Base-by-base conservation (phyloP, 2,329 filamentous ascomycete genomes). In the Phyllosticta capitalensis region DNA sequence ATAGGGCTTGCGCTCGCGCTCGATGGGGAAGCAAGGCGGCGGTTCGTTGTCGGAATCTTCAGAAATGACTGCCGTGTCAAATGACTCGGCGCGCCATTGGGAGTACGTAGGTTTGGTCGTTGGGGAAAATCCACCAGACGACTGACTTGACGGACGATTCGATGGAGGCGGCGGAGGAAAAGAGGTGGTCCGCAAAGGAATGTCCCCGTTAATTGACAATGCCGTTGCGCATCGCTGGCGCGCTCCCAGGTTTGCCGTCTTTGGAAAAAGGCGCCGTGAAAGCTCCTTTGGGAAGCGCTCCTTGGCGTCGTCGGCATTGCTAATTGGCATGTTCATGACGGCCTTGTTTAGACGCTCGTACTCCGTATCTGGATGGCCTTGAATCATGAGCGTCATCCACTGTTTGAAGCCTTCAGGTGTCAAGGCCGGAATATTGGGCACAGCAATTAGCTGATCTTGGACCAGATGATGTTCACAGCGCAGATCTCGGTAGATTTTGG, bases 211-310 rank as follows among this genome's bases (percentile, higher is more conserved):
- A 64, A 79, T 76, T 28, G 77, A 76, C 19, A 92, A 76, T 1
- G 82, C 80, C 51, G 81, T 78, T 19, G 85, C 81, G 9, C 92
- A 74, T 20, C 83, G 74, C 62, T 85, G 81, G 59, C 83, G 81
- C 0, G 82, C 76, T 30, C 81, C 75, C 0, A 79, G 66, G 64
- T 90, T 83, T 0, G 81, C 77, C 7, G 72, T 71, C 0, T 76
- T 75, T 0, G 90, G 90, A 48, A 95, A 82, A 3, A 94, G 77
- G 56, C 87, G 81, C 49, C 90, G 79, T 0, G 89, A 86, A 2
- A 95, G 79, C 65, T 91, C 86, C 64, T 89, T 90, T 0, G 90
- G 91, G 58, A 95, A 86, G 2, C 88, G 79, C 71, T 92, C 88
- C 10, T 81, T 83, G 63, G 79, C 82, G 54, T 87, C 81, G 58